These are phyloP conservation scores for Chlamydomonas incerta DNA, from an alignment of 139 green algal genomes.

Conservation along the genomic window DNA sequence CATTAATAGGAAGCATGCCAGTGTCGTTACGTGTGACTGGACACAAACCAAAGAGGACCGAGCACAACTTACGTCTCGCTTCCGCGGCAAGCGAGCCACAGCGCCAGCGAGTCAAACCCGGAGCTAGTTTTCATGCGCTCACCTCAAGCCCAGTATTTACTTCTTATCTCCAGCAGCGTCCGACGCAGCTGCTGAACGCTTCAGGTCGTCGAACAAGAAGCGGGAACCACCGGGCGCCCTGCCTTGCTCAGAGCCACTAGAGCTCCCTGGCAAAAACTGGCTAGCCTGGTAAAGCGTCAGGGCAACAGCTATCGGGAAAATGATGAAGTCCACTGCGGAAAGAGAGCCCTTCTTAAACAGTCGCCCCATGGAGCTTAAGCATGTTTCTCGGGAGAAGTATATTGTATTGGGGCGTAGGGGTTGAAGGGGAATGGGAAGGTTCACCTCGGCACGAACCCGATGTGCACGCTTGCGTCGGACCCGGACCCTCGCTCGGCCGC, in stretches of 20 bases:
- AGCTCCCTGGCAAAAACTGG: not conserved
- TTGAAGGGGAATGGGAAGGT: too few relatives aligned
- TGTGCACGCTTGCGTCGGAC: too few relatives aligned
- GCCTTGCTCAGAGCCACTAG: not conserved
- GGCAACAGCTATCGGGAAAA: slow-evolving; percentile 28
- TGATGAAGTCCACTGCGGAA: slow-evolving; percentile 2
- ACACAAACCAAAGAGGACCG: too few relatives aligned
- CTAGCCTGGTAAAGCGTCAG: slow-evolving; percentile 27
- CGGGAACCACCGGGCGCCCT: not conserved
- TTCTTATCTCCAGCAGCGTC: not conserved
- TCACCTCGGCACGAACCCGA: too few relatives aligned
- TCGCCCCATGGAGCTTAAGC: slow-evolving; percentile 26
- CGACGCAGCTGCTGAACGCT: not conserved
- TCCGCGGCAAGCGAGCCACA: too few relatives aligned
- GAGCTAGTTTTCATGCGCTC: not conserved
- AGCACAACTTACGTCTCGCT: too few relatives aligned
- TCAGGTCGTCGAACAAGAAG: slow-evolving; percentile 41
- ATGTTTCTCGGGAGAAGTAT: not conserved
- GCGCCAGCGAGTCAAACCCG: not conserved
- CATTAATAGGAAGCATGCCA: too few relatives aligned
- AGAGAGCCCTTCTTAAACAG: slow-evolving; percentile 19
- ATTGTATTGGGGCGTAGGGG: not conserved
- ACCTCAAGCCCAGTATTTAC: not conserved
- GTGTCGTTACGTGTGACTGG: too few relatives aligned
- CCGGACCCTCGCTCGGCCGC: too few relatives aligned